A percentile compares a stretch with the other conserved stretches of the same genome.
phyloP scores from a whole-genome alignment of 768 basidiomycete genomes.

The Tulasnella sp. region DNA sequence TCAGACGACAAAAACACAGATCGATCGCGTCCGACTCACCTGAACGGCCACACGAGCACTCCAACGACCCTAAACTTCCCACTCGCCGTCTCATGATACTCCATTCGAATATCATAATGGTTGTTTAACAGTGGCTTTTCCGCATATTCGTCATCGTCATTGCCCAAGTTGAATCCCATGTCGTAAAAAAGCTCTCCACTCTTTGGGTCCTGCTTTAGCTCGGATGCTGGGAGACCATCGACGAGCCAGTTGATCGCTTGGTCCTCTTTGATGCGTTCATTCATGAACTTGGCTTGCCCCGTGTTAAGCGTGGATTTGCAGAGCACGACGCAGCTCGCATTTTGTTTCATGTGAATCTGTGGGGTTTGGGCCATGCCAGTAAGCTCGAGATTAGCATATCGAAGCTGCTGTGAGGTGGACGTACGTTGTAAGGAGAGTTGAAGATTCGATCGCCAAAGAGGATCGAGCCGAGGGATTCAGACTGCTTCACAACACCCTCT shows the following conservation, averaged over 20 bases:
- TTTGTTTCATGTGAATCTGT: slow-evolving; percentile 73
- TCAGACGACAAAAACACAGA: neutral
- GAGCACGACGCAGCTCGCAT: slow-evolving; percentile 67
- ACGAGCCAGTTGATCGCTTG: slow-evolving; percentile 93
- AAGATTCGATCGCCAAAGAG: slow-evolving; percentile 96
- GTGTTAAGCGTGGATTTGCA: slow-evolving; percentile 52
- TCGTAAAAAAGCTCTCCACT: slow-evolving; percentile 85
- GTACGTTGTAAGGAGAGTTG: slow-evolving; percentile 76
- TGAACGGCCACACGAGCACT: slow-evolving; percentile 72
- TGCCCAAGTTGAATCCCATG: slow-evolving; percentile 84
- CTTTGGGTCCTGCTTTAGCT: slow-evolving; percentile 75
- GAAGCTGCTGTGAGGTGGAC: slow-evolving; percentile 25
- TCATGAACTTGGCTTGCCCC: slow-evolving; percentile 80
- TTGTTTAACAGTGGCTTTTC: slow-evolving; percentile 72
- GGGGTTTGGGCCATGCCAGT: neutral
- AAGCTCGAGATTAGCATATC: neutral
- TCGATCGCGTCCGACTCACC: slow-evolving; percentile 25
- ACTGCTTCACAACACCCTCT: slow-evolving; percentile 56
- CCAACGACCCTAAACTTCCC: slow-evolving; percentile 81
- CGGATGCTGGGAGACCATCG: slow-evolving; percentile 87
- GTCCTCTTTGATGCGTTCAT: slow-evolving; percentile 81
- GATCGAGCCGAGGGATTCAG: slow-evolving; percentile 84
- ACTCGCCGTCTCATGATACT: slow-evolving; percentile 69
- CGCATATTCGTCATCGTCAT: slow-evolving; percentile 46
- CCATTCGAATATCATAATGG: slow-evolving; percentile 79